Percentiles rank a stretch among this genome's conserved stretches.
phyloP scores from a whole-genome alignment of 1,284 basidiomycete genomes.

The Sporisorium iseilematis-ciliati region DNA sequence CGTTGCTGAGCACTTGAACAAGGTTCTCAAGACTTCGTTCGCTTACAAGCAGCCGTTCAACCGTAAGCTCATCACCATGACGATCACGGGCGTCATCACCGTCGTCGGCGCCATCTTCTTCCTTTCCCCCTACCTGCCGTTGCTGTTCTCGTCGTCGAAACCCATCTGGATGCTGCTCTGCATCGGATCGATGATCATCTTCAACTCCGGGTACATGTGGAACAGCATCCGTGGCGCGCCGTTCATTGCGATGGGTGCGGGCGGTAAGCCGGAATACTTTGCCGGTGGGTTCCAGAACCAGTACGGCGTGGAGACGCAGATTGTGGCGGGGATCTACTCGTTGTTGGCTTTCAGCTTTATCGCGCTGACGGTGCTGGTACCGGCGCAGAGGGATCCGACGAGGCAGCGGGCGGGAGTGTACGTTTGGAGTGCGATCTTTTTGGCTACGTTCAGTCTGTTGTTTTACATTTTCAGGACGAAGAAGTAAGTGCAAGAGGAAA shows the following conservation, averaged over 20 bases:
- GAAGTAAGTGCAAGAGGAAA: constrained; percentile 75
- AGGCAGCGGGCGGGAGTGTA: constrained; percentile 89
- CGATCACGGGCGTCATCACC: constrained; percentile 21
- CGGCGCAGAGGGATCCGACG: constrained; percentile 78
- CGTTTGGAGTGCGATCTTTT: constrained; percentile 84
- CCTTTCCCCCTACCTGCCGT: constrained; percentile 33
- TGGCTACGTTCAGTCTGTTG: constrained; percentile 88
- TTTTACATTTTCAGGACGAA: constrained; percentile 91
- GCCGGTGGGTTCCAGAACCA: constrained; percentile 89
- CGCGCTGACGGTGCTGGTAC: constrained; percentile 84
- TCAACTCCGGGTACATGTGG: constrained; percentile 82
- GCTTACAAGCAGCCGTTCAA: constrained; percentile 57
- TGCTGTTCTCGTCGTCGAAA: constrained; percentile 27
- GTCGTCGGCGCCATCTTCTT: constrained; percentile 31
- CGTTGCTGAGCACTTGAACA: constrained; percentile 45
- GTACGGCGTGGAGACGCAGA: constrained; percentile 90
- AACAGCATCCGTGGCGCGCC: constrained; percentile 88
- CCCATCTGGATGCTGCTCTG: constrained; percentile 52
- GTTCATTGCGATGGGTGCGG: constrained; percentile 73
- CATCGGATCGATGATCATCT: constrained; percentile 64
- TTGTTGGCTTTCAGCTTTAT: constrained; percentile 83
- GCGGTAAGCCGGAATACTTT: constrained; percentile 80
- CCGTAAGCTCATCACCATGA: constrained; percentile 36
- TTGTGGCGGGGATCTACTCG: constrained; percentile 87
- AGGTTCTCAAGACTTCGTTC: constrained; percentile 31